These are phyloP conservation scores for Byssothecium circinans DNA, from an alignment of 2,329 filamentous ascomycete genomes.

Conservation along the genomic window DNA sequence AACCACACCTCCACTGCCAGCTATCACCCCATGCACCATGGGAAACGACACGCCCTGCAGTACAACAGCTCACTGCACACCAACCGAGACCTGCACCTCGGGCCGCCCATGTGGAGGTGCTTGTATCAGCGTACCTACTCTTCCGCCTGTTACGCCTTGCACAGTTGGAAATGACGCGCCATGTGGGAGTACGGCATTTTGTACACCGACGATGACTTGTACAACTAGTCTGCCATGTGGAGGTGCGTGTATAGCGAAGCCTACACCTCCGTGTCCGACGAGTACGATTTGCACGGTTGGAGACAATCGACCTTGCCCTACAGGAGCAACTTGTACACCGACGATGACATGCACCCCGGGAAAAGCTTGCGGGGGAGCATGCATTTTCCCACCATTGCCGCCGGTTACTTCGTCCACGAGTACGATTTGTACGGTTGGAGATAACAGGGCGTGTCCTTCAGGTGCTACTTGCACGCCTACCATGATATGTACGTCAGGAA, in stretches of 20 bases:
- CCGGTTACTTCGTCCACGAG: too few relatives aligned
- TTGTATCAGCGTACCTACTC: slow-evolving; percentile 7
- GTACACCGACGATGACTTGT: slow-evolving; percentile 14
- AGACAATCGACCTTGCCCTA: slow-evolving; percentile 3
- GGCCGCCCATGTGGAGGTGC: background rate
- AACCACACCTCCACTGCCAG: background rate
- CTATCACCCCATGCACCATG: slow-evolving; percentile 5
- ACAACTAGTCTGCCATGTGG: slow-evolving; percentile 6
- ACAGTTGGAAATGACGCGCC: slow-evolving; percentile 12
- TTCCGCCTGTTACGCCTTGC: slow-evolving; percentile 3
- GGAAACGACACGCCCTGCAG: slow-evolving; percentile 8
- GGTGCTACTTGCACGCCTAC: slow-evolving; percentile 12
- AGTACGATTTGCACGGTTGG: slow-evolving; percentile 9
- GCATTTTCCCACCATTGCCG: background rate
- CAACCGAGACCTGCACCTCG: slow-evolving; percentile 2
- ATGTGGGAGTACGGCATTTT: slow-evolving; percentile 6
- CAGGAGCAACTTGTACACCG: slow-evolving; percentile 4
- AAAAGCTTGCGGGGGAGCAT: background rate
- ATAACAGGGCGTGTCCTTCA: slow-evolving; percentile 9
- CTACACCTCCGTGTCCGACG: background rate
- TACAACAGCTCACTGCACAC: slow-evolving; percentile 1
- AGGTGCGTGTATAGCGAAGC: slow-evolving; percentile 9
- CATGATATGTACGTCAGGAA: slow-evolving; percentile 9
- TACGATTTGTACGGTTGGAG: slow-evolving; percentile 10
- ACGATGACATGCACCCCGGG: slow-evolving; percentile 3